Evolutionary conservation across 2,329 filamentous ascomycete genomes (phyloP).

Genomic region (Elsinoe necatrix): DNA sequence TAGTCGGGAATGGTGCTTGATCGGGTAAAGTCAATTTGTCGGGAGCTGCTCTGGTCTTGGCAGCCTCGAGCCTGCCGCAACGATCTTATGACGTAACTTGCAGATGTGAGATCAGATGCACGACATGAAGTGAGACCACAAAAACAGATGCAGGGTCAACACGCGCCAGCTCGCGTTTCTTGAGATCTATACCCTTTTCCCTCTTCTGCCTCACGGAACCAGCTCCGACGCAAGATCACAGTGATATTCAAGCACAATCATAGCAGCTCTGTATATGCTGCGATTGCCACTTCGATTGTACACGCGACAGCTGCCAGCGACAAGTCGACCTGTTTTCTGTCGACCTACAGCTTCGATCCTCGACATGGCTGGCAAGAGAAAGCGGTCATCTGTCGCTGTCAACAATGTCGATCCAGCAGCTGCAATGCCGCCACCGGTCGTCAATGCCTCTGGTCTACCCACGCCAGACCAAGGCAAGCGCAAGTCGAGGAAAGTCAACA

Average conservation of each 20-base stretch:
- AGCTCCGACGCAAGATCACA: not conserved
- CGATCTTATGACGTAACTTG: not conserved
- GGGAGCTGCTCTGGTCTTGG: not conserved
- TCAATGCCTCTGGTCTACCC: conserved; percentile 1
- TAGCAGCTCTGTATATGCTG: not conserved
- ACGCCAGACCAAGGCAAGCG: not conserved
- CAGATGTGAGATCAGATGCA: not conserved
- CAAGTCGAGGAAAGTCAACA: conserved; percentile 28
- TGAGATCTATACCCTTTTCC: not conserved
- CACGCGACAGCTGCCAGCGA: not conserved
- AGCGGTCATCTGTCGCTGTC: conserved; percentile 6
- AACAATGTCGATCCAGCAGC: not conserved
- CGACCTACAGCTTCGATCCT: not conserved
- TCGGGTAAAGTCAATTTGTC: not conserved
- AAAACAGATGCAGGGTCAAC: conserved; percentile 2
- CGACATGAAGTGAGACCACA: not conserved
- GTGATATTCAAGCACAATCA: not conserved
- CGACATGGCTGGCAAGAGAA: conserved; percentile 14
- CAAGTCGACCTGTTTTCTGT: not conserved
- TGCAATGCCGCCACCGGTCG: not conserved
- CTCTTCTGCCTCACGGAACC: not conserved
- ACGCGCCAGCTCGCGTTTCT: conserved; percentile 2
- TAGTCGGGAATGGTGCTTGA: not conserved
- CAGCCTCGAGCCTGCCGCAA: not conserved
- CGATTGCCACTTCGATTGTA: conserved; percentile 8